These are phyloP conservation scores for Cicer bijugum DNA, from an alignment of 306 rosid genomes.

Conservation along the genomic window DNA sequence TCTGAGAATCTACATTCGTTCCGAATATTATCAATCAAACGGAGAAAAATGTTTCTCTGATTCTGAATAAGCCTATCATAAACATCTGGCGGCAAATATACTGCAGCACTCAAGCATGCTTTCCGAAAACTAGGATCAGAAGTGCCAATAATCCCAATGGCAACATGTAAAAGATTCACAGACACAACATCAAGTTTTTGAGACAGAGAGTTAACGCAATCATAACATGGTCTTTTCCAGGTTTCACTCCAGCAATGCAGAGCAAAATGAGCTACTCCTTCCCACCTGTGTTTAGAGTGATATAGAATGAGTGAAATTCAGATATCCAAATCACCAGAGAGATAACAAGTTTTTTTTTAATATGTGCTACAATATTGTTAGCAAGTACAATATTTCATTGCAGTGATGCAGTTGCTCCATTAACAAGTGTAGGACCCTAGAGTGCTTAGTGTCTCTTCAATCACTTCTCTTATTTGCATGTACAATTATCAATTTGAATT, in stretches of 20 bases:
- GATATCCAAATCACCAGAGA: slow-evolving; percentile 28
- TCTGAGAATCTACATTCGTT: slow-evolving; percentile 60
- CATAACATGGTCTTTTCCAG: slow-evolving; percentile 43
- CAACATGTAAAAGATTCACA: slow-evolving; percentile 63
- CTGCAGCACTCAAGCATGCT: slow-evolving; percentile 76
- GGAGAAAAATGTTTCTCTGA: slow-evolving; percentile 52
- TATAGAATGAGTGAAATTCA: slow-evolving; percentile 20
- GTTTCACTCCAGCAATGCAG: slow-evolving; percentile 66
- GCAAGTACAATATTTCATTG: slow-evolving; percentile 37
- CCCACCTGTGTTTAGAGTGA: slow-evolving; percentile 72
- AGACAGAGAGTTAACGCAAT: slow-evolving; percentile 42
- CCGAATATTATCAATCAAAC: slow-evolving; percentile 58
- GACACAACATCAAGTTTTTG: slow-evolving; percentile 49
- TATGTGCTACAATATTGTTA: slow-evolving; percentile 25
- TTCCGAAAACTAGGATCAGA: slow-evolving; percentile 67
- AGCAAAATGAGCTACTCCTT: slow-evolving; percentile 74
- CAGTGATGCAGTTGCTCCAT: slow-evolving; percentile 32
- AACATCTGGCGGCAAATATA: slow-evolving; percentile 48
- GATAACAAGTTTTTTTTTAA: slow-evolving; percentile 13
- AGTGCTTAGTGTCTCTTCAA: slow-evolving; percentile 21
- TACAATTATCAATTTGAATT: slow-evolving; percentile 31
- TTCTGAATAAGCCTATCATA: slow-evolving; percentile 50
- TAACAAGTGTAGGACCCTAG: background rate
- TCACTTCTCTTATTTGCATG: slow-evolving; percentile 33
- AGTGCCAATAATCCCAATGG: slow-evolving; percentile 61